These are phyloP conservation scores for Powellomyces hirtus DNA, from an alignment of 192 early-diverging fungal species.

Conservation along the genomic window DNA sequence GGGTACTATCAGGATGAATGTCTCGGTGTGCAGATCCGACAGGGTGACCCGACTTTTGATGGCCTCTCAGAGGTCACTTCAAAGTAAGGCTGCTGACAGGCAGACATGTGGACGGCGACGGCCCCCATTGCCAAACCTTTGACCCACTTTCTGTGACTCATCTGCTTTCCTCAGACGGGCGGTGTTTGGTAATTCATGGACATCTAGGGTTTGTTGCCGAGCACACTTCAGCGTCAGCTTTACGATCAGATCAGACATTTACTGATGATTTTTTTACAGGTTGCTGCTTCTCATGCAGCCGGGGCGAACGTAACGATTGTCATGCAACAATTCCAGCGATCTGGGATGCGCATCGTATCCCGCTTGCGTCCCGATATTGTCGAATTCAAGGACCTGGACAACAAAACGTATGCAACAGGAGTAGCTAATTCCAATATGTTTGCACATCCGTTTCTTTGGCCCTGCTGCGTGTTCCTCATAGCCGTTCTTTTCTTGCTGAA, in stretches of 20 bases:
- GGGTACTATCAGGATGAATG: constrained; percentile 17
- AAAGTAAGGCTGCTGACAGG: no score
- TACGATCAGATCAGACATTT: background rate
- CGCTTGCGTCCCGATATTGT: background rate
- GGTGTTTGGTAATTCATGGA: constrained; percentile 22
- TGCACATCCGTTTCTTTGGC: no score
- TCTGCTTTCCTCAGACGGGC: background rate
- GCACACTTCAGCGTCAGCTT: background rate
- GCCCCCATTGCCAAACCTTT: no score
- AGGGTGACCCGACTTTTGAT: constrained; percentile 17
- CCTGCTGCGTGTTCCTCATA: no score
- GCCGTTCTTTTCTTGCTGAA: no score
- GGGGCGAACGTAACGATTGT: constrained; percentile 7
- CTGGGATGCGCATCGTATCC: background rate
- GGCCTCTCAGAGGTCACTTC: constrained; percentile 20
- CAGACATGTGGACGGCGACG: no score
- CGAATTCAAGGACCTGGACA: constrained; percentile 3
- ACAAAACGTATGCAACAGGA: no score
- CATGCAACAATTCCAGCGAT: constrained; percentile 22
- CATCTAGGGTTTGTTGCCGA: background rate
- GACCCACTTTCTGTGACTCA: background rate
- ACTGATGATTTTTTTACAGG: background rate
- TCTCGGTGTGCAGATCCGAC: constrained; percentile 14
- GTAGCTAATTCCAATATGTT: no score
- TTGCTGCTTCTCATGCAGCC: background rate